These are phyloP conservation scores for Diaporthe nobilis DNA, from an alignment of 2,329 filamentous ascomycete species.

Conservation along the genomic window DNA sequence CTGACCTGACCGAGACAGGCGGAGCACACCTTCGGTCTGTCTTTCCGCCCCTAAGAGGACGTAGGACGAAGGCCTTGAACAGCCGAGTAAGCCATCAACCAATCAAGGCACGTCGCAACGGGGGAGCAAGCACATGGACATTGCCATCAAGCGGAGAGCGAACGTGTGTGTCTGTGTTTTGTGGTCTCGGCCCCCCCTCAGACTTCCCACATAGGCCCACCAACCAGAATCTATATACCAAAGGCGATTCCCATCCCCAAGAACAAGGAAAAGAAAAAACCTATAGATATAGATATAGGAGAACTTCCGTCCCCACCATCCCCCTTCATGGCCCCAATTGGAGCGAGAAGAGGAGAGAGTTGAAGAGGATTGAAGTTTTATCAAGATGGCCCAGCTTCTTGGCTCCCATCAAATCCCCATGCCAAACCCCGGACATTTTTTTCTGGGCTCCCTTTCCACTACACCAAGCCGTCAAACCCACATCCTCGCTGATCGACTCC, in stretches of 20 bases:
- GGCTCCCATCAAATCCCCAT: slow-evolving; percentile 10
- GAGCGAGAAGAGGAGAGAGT: background rate
- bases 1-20: background rate
- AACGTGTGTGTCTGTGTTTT: slow-evolving; percentile 11
- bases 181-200: background rate
- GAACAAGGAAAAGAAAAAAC: slow-evolving; percentile 26
- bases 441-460: background rate
- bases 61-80: background rate
- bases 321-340: background rate
- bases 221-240: slow-evolving; percentile 14
- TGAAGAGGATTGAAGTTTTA: background rate
- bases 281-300: slow-evolving; percentile 23
- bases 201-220: background rate
- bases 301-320: background rate
- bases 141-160: background rate
- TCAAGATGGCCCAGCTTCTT: slow-evolving; percentile 30
- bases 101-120: background rate
- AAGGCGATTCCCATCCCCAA: slow-evolving; percentile 12
- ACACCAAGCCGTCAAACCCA: slow-evolving; percentile 19
- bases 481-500: slow-evolving; percentile 26
- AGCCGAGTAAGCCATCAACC: background rate
- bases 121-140: background rate
- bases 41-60: background rate
- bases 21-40: background rate
- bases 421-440: slow-evolving; percentile 12